A percentile compares a stretch with the other conserved stretches of the same genome.
Evolutionary conservation across 2,329 filamentous ascomycete genomes (phyloP).

Genomic region (Pyrenophora seminiperda): DNA sequence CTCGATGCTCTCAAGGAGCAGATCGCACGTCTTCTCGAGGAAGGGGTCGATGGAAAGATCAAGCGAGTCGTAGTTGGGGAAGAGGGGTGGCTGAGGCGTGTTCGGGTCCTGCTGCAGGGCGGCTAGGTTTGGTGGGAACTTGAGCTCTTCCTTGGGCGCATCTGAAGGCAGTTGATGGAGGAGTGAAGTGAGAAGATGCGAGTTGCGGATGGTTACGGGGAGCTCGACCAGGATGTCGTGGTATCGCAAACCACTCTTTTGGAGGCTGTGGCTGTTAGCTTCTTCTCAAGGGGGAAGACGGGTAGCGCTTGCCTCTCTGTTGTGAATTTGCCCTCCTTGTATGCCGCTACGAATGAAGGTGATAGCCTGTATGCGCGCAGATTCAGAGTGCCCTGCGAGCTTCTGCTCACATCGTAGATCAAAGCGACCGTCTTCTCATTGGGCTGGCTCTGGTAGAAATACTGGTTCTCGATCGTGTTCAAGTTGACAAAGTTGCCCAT

Average conservation of each 20-base stretch:
- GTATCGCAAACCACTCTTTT: conserved; percentile 92
- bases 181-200: conserved; percentile 92
- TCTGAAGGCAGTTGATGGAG: conserved; percentile 85
- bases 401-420: conserved; percentile 94
- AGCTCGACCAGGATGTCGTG: conserved; percentile 92
- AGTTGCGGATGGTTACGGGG: conserved; percentile 91
- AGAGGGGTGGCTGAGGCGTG: conserved; percentile 67
- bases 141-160: conserved; percentile 68
- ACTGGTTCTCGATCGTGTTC: conserved; percentile 97
- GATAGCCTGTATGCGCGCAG: conserved; percentile 90
- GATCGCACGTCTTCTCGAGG: conserved; percentile 96
- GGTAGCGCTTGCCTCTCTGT: conserved; percentile 79
- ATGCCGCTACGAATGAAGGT: conserved; percentile 83
- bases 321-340: conserved; percentile 97
- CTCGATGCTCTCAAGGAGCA: conserved; percentile 95
- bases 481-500: conserved; percentile 98
- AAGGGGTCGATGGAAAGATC: conserved; percentile 96
- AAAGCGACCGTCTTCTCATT: conserved; percentile 87
- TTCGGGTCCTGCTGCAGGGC: conserved; percentile 71
- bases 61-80: conserved; percentile 86
- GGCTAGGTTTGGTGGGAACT: conserved; percentile 77
- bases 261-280: conserved; percentile 65
- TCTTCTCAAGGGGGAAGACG: neutral
- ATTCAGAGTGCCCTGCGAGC: conserved; percentile 87
- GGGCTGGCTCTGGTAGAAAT: conserved; percentile 89